Percentiles rank a stretch among this genome's conserved stretches.
These are phyloP conservation scores for Flueggea neowawraea DNA, from an alignment of 441 rosid genomes.

Conservation along the genomic window DNA sequence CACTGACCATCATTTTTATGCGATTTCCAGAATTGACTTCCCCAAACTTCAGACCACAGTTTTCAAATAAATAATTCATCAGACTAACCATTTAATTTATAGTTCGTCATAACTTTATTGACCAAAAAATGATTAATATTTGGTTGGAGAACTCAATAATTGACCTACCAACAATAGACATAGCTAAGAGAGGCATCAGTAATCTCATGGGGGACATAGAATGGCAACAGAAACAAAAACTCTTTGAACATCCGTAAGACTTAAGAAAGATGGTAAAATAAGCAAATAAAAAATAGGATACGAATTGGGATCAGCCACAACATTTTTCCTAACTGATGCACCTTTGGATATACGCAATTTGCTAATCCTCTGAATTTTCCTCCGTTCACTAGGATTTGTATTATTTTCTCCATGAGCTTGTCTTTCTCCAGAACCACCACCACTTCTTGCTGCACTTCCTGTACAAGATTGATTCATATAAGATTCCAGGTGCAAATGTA, in stretches of 20 bases:
- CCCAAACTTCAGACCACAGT: not conserved
- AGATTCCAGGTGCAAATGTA: constrained; percentile 15
- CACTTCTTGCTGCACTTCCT: constrained; percentile 75
- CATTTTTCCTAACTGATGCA: constrained; percentile 33
- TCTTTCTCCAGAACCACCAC: constrained; percentile 49
- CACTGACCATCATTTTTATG: no score
- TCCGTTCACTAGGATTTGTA: constrained; percentile 30
- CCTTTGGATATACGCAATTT: constrained; percentile 55
- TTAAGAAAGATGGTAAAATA: constrained; percentile 6
- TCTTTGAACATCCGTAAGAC: not conserved
- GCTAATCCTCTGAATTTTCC: constrained; percentile 54
- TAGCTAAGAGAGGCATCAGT: not conserved
- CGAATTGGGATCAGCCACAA: constrained; percentile 37
- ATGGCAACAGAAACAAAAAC: not conserved
- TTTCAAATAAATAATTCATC: not conserved
- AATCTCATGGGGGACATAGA: no score
- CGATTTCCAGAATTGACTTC: not conserved
- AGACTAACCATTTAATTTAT: not conserved
- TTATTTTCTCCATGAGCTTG: constrained; percentile 45
- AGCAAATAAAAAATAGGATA: constrained; percentile 29
- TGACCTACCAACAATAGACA: not conserved
- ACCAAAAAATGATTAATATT: not conserved
- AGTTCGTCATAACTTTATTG: not conserved
- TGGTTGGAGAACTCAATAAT: not conserved
- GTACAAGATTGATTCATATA: constrained; percentile 19